These are phyloP conservation scores for Hyphodiscus sp. DNA, from an alignment of 2,329 filamentous ascomycete species.

Conservation along the genomic window DNA sequence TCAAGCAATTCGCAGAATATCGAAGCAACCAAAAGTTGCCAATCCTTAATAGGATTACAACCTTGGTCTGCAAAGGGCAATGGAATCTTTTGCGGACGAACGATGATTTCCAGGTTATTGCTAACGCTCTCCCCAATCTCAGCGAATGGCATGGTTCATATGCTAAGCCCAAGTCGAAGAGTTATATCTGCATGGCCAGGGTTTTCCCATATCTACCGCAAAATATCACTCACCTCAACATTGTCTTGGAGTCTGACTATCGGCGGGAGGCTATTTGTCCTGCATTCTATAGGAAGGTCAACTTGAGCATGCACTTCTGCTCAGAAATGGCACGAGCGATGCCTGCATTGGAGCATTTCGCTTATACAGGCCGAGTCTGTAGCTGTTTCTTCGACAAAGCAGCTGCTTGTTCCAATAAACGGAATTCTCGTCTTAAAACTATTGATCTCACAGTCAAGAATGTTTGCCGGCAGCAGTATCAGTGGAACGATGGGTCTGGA, in stretches of 20 bases:
- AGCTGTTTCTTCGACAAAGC: slow-evolving; percentile 59
- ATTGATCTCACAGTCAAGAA: slow-evolving; percentile 70
- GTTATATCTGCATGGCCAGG: slow-evolving; percentile 61
- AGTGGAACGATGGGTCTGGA: slow-evolving; percentile 59
- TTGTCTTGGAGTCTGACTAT: slow-evolving; percentile 68
- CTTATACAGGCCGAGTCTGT: slow-evolving; percentile 68
- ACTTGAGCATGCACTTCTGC: slow-evolving; percentile 57
- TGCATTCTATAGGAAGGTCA: slow-evolving; percentile 53
- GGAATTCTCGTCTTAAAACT: slow-evolving; percentile 48
- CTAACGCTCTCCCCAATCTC: slow-evolving; percentile 57
- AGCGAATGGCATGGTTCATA: slow-evolving; percentile 46
- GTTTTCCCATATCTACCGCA: slow-evolving; percentile 53
- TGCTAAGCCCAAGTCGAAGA: slow-evolving; percentile 68
- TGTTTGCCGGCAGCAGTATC: slow-evolving; percentile 50
- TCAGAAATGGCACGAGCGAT: slow-evolving; percentile 53
- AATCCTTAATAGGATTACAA: slow-evolving; percentile 46
- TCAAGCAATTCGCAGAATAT: slow-evolving; percentile 43
- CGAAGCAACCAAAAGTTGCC: slow-evolving; percentile 14
- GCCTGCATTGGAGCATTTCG: slow-evolving; percentile 58
- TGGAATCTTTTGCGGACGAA: slow-evolving; percentile 67
- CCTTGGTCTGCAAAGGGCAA: slow-evolving; percentile 66
- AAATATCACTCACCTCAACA: slow-evolving; percentile 55
- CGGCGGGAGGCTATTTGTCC: slow-evolving; percentile 56
- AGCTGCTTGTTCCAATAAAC: slow-evolving; percentile 41
- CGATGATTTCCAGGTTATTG: slow-evolving; percentile 56